Evolutionary conservation across 306 rosid species (phyloP).

Genomic region (Geum urbanum): DNA sequence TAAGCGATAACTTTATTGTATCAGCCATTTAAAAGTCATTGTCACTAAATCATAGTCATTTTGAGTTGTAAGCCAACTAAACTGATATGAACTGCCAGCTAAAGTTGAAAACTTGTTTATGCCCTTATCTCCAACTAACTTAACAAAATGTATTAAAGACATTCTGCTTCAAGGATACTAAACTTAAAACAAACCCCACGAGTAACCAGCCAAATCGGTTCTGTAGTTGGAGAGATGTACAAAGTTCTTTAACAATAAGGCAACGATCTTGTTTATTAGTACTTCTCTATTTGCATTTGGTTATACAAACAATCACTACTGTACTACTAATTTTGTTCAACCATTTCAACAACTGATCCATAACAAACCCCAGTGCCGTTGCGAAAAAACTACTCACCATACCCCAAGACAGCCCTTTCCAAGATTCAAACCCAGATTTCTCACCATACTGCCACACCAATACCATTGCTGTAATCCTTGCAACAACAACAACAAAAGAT

Average conservation of each 20-base stretch:
- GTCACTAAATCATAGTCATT: not conserved
- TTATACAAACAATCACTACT: not conserved
- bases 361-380: not conserved
- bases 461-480: constrained; percentile 85
- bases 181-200: not conserved
- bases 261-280: too few relatives aligned
- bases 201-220: not conserved
- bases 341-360: not conserved
- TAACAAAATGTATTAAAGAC: not conserved
- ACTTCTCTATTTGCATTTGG: not conserved
- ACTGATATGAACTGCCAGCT: constrained; percentile 3
- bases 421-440: constrained; percentile 60
- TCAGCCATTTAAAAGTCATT: not conserved
- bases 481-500: constrained; percentile 5
- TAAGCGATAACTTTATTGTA: not conserved
- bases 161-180: not conserved
- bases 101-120: not conserved
- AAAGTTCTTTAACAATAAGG: not conserved
- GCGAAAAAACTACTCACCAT: constrained; percentile 52
- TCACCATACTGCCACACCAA: constrained; percentile 96
- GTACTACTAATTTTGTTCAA: not conserved
- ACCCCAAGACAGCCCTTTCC: constrained; percentile 99
- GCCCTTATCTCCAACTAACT: not conserved
- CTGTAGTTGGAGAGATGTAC: too few relatives aligned
- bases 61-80: not conserved